Evolutionary conservation across 805 yeast genomes (phyloP).

Genomic region (Candida incommunis): DNA sequence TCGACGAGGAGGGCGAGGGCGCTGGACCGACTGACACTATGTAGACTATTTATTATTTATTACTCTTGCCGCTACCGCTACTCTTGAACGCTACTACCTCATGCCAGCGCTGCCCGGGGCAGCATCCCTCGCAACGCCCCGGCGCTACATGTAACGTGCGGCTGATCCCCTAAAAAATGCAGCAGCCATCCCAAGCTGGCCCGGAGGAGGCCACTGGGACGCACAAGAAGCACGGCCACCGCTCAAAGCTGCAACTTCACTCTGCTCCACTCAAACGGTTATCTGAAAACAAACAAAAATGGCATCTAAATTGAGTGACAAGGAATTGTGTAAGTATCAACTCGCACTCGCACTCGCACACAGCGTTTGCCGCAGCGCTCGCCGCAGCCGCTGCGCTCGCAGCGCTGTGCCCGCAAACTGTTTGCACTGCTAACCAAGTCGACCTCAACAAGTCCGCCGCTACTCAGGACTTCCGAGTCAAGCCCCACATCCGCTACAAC

Average conservation of each 20-base stretch:
- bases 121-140: neutral
- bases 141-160: neutral
- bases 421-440: slow-evolving; percentile 23
- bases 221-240: too few relatives aligned
- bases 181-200: neutral
- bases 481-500: slow-evolving; percentile 85
- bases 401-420: too few relatives aligned
- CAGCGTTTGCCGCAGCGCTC: too few relatives aligned
- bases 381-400: too few relatives aligned
- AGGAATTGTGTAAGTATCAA: neutral
- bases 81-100: neutral
- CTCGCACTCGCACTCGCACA: too few relatives aligned
- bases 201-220: neutral
- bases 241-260: too few relatives aligned
- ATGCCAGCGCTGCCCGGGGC: neutral
- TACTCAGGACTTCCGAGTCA: slow-evolving; percentile 77
- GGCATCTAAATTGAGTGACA: neutral
- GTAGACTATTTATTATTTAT: too few relatives aligned
- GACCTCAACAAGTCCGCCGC: slow-evolving; percentile 87
- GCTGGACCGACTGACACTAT: neutral
- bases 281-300: neutral
- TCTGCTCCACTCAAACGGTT: neutral
- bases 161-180: neutral
- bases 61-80: neutral
- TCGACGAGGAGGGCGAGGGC: neutral